Base-by-base conservation (phyloP, 331 rosid species). In the Rosa hybrid region DNA sequence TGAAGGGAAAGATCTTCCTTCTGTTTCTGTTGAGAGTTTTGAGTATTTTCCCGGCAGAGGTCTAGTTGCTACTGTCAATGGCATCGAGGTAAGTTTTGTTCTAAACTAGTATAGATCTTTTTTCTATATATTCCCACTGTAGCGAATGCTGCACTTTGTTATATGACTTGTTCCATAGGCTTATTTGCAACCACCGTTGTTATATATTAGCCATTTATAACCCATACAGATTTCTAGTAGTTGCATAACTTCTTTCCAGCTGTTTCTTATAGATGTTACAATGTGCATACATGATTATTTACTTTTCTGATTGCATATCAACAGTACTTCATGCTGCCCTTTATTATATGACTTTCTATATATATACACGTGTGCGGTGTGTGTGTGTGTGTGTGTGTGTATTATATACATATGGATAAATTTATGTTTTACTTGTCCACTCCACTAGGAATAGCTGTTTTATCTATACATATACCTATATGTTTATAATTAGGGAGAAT, bases 31-130 rank as follows among this genome's bases (percentile, higher is more conserved):
- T 85, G 98, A 93, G 84, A 93, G 90, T 84, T 93, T 89, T 39
- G 98, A 96, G 87, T 96, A 93, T 88, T 93, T 93, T 84, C 99
- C 98, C 59, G 99, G 99, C 25, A 89, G 90, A 85, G 99, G 99
- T 86, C 94, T 96, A 71, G 50, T 83, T 68, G 99, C 98, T 62
- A 96, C 98, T 85, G 86, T 96, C 79, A 88, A 93, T 77, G 85
- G 90, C 87, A 70, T 81, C 67, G 87, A 93, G 98, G 99, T 89
- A 85, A 57, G 11, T 3, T 12, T 20, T 30, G 27, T 45, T 63
- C 71, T 27, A 44, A 6, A 64, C 20, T 77, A 25, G 34, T 9
- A 62, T 44, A 12, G 12, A 46, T n/a, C 5, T 49, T 64, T 77
- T 10, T 77, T 6, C 39, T 27, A 2, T 20, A 63, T 42, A 76